Evolutionary conservation across 306 rosid genomes (phyloP), one percentile per base, ranked within the genome.

Genomic region (Calophaca sinica): DNA sequence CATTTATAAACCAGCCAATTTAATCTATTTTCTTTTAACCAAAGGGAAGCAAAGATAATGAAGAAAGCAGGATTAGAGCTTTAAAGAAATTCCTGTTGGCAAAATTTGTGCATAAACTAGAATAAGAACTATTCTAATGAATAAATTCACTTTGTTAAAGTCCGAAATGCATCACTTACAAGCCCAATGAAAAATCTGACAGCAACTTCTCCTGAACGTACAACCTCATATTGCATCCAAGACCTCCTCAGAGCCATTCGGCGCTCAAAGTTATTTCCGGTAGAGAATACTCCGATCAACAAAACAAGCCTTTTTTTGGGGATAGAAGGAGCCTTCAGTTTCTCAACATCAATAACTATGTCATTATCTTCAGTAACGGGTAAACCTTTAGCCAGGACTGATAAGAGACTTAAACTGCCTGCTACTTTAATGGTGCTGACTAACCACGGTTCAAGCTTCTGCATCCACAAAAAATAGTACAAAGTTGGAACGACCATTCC

Each of bases 221-320:
- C 91, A 75, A 86, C 90, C 73, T 86, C 82, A 28, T 87, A 90
- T 60, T 91, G 98, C 97, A 94, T 91, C 98, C 98, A 94, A 80
- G 98, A 84, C 83, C 96, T 88, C 88, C 98, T 84, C 36, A 94
- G 66, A 9, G 98, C 98, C 97, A 94, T 94, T 69, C 97, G 85
- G 28, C 94, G 92, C 80, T 91, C 89, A 84, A 94, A 94, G 84
- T 94, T 91, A 82, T 94, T 94, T 80, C 91, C 98, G 4, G 96
- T 83, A 51, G 98, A 94, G 73, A 90, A 91, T 51, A 91, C 94
- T 52, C 98, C 98, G 66, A 94, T 52, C 64, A 94, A 82, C 87
- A 94, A 74, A 72, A 87, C 75, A 57, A 88, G 91, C 79, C 91
- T 84, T 84, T 77, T 94, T 86, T 46, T 86, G 64, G 80, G 44